Conservation (phyloP, 1,139 yeast genomes). For the Candida sp. region DNA sequence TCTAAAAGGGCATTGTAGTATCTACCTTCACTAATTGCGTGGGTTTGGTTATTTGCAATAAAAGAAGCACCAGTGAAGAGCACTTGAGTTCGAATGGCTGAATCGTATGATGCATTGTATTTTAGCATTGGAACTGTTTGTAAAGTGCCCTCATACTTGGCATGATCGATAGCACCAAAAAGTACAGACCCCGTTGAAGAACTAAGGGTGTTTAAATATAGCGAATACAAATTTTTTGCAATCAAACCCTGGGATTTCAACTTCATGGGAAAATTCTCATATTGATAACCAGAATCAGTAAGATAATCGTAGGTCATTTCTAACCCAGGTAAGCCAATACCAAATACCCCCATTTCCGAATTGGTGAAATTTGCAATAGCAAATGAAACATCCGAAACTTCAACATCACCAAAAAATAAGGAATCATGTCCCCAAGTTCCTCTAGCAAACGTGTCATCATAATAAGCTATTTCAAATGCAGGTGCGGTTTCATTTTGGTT, state of each 20-base stretch:
- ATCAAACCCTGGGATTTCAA: conserved; percentile 44
- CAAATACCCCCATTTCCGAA: conserved; percentile 47
- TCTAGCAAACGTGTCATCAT: conserved; percentile 55
- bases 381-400: conserved; percentile 44
- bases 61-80: conserved; percentile 1
- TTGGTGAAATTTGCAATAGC: conserved; percentile 47
- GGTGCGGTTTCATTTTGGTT: conserved; percentile 27
- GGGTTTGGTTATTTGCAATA: conserved; percentile 3
- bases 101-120: not conserved
- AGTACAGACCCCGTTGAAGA: conserved; percentile 21
- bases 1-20: conserved; percentile 12
- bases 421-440: conserved; percentile 60
- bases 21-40: not conserved
- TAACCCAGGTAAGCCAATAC: conserved; percentile 52
- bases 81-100: not conserved
- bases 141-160: conserved; percentile 21
- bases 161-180: conserved; percentile 28
- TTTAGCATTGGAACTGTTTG: conserved; percentile 6
- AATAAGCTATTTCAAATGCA: conserved; percentile 49
- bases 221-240: conserved; percentile 33
- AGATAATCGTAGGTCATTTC: conserved; percentile 30
- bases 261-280: conserved; percentile 30
- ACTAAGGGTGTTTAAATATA: conserved; percentile 22
- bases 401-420: conserved; percentile 34
- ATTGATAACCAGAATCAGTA: conserved; percentile 10